phyloP scores from a whole-genome alignment of 768 basidiomycete genomes.

The Psilocybe cyanescens region DNA sequence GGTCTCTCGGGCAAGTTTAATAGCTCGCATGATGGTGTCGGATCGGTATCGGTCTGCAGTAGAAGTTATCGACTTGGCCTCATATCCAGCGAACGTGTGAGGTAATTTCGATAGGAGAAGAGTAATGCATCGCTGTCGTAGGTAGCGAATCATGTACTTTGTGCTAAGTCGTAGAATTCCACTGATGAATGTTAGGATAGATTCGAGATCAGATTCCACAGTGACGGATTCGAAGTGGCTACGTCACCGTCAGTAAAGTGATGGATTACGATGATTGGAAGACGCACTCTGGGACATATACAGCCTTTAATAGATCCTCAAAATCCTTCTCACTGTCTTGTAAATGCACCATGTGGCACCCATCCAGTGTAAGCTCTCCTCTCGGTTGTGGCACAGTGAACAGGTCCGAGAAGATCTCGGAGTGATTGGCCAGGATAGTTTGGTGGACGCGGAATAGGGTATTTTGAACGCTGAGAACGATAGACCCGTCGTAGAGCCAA shows the following conservation, averaged over 20 bases:
- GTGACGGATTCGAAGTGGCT: constrained; percentile 43
- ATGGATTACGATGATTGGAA: constrained; percentile 7
- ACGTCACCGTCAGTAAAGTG: not conserved
- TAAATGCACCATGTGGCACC: constrained; percentile 53
- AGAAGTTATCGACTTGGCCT: constrained; percentile 25
- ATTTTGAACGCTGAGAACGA: constrained; percentile 42
- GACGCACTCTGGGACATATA: constrained; percentile 53
- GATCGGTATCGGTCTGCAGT: constrained; percentile 35
- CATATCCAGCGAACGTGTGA: constrained; percentile 40
- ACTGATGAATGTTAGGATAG: constrained; percentile 47
- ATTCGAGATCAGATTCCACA: constrained; percentile 39
- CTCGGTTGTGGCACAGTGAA: constrained; percentile 61
- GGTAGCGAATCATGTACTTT: constrained; percentile 59
- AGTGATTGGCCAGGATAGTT: constrained; percentile 53
- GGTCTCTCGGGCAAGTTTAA: constrained; percentile 45
- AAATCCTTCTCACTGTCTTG: constrained; percentile 53
- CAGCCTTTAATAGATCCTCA: constrained; percentile 49
- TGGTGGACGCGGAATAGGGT: constrained; percentile 49
- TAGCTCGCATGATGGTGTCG: constrained; percentile 46
- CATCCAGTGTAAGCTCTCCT: constrained; percentile 44
- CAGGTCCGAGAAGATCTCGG: constrained; percentile 67
- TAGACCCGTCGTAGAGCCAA: constrained; percentile 52
- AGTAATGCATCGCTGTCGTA: constrained; percentile 55
- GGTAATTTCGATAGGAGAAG: constrained; percentile 48
- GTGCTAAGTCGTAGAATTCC: constrained; percentile 67